Evolutionary conservation across 1,284 basidiomycete species (phyloP).

Genomic region (Microbotryomycetes sp.): DNA sequence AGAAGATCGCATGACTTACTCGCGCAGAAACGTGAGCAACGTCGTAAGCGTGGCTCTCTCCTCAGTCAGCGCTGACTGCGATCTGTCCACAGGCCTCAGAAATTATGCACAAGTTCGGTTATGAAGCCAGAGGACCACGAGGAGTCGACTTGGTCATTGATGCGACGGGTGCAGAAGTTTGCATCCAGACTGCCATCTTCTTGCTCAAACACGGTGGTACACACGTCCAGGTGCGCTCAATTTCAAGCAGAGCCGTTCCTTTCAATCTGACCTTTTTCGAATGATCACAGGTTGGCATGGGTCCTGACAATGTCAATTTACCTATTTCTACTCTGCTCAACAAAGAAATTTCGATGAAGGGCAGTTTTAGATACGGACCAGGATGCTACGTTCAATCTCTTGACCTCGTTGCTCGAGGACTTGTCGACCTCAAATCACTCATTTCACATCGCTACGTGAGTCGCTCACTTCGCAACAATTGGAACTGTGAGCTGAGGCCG

Average conservation of each 20-base stretch:
- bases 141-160: slow-evolving; percentile 55
- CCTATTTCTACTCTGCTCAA: slow-evolving; percentile 51
- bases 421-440: slow-evolving; percentile 49
- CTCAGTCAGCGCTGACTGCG: too few relatives aligned
- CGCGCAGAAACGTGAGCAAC: slow-evolving; percentile 41
- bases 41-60: not conserved
- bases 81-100: slow-evolving; percentile 37
- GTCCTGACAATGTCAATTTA: slow-evolving; percentile 39
- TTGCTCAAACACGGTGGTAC: slow-evolving; percentile 65
- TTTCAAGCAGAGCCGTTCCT: not conserved
- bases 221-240: slow-evolving; percentile 39
- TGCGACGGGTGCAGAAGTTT: slow-evolving; percentile 53
- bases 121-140: slow-evolving; percentile 45
- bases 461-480: slow-evolving; percentile 49
- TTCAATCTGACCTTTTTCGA: not conserved
- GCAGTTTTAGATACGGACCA: slow-evolving; percentile 48
- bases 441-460: slow-evolving; percentile 55
- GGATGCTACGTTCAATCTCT: slow-evolving; percentile 59
- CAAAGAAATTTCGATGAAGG: slow-evolving; percentile 74
- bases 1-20: slow-evolving; percentile 62
- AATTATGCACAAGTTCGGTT: slow-evolving; percentile 43
- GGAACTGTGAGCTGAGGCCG: too few relatives aligned
- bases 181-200: slow-evolving; percentile 52
- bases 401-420: slow-evolving; percentile 49
- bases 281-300: slow-evolving; percentile 51